Evolutionary conservation across 306 rosid genomes (phyloP).

Genomic region (Cucurbita pepo): DNA sequence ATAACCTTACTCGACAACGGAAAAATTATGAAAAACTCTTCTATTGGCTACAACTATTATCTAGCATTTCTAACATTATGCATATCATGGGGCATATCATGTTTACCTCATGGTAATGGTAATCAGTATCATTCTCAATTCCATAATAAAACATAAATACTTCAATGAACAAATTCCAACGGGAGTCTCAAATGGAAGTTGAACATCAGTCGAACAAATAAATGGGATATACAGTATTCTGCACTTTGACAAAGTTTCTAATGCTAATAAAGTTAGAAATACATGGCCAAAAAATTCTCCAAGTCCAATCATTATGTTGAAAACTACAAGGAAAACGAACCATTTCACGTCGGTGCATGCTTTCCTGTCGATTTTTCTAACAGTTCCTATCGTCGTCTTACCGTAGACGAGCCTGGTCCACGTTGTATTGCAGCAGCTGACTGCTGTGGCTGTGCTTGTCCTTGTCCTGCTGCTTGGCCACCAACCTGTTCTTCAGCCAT

Average conservation of each 20-base stretch:
- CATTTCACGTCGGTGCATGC: background rate
- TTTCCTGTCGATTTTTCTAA: background rate
- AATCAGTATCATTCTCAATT: background rate
- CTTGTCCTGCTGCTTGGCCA: slow-evolving; percentile 37
- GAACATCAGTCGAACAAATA: background rate
- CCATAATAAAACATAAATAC: background rate
- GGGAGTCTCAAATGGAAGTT: background rate
- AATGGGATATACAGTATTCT: background rate
- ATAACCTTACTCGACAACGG: too few relatives aligned
- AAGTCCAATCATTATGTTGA: background rate
- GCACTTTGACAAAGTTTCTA: background rate
- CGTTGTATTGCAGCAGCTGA: slow-evolving; percentile 39
- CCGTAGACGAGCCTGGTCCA: slow-evolving; percentile 46
- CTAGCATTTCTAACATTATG: background rate
- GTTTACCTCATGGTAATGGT: background rate
- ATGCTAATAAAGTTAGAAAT: background rate
- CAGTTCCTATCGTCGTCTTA: slow-evolving; percentile 43
- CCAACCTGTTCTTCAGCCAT: slow-evolving; percentile 74
- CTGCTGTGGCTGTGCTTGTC: slow-evolving; percentile 28
- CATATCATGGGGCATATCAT: background rate
- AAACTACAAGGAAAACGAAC: background rate
- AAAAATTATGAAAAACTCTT: too few relatives aligned
- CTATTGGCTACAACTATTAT: background rate
- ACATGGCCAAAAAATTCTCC: background rate
- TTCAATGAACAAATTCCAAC: background rate